A percentile compares a stretch with the other conserved stretches of the same genome.
These are phyloP conservation scores for Asterochloris sp. DNA, from an alignment of 139 green algal species.

Conservation along the genomic window DNA sequence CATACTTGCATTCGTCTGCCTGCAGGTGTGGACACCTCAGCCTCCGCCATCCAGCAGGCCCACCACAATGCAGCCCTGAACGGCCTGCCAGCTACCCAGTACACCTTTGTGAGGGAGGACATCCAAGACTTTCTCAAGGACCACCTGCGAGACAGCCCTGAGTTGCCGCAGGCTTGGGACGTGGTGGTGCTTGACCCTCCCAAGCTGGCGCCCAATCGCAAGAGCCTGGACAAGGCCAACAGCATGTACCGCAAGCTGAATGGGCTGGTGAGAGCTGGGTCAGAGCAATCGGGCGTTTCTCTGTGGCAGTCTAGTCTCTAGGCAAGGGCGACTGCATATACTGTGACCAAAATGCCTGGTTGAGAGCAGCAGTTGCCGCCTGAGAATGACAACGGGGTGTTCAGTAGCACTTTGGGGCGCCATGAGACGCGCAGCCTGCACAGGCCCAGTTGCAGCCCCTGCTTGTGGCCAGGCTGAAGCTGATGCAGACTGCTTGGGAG, in stretches of 20 bases:
- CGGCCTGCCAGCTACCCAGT: conserved; percentile 31
- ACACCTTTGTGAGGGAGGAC: conserved; percentile 23
- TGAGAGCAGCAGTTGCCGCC: background rate
- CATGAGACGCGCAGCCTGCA: no score
- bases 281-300: background rate
- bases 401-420: no score
- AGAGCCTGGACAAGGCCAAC: conserved; percentile 36
- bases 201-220: conserved; percentile 85
- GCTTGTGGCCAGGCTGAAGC: background rate
- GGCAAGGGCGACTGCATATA: background rate
- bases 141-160: conserved; percentile 19
- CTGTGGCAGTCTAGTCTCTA: background rate
- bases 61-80: conserved; percentile 74
- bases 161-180: conserved; percentile 55
- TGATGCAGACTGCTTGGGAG: no score
- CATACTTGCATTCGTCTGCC: background rate
- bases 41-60: conserved; percentile 63
- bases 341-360: background rate
- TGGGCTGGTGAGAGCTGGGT: background rate
- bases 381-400: background rate
- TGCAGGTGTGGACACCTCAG: conserved; percentile 68
- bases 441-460: background rate
- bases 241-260: conserved; percentile 66
- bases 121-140: conserved; percentile 2
- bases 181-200: conserved; percentile 93